Conservation (phyloP, 2,329 filamentous ascomycete genomes). For the Atkinsonella texensis region DNA sequence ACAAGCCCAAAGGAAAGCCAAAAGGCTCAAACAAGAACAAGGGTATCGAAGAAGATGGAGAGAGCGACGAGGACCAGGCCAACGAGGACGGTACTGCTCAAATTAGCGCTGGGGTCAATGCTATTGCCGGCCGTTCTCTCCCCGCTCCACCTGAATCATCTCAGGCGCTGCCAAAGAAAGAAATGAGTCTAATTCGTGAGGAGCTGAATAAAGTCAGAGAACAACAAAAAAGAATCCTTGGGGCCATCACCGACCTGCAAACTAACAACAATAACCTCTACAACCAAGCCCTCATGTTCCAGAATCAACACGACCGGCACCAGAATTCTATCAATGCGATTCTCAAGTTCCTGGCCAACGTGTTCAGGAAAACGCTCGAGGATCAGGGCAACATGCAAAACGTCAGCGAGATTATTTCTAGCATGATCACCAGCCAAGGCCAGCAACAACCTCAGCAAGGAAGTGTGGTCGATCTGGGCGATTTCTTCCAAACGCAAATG, state of each 20-base stretch:
- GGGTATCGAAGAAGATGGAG: conserved; percentile 1
- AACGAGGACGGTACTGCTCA: conserved; percentile 40
- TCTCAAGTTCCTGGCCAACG: conserved; percentile 88
- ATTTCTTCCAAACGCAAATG: conserved; percentile 39
- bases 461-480: conserved; percentile 49
- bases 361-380: conserved; percentile 88
- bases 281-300: conserved; percentile 77
- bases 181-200: conserved; percentile 63
- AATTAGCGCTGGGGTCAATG: conserved; percentile 11
- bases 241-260: conserved; percentile 67
- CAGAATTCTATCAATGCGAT: conserved; percentile 99
- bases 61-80: conserved; percentile 54
- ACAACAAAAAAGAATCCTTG: conserved; percentile 77
- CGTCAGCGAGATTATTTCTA: conserved; percentile 73
- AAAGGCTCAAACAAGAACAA: conserved; percentile 46
- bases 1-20: conserved; percentile 69
- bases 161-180: conserved; percentile 50
- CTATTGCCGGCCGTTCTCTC: conserved; percentile 19
- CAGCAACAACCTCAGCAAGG: conserved; percentile 35
- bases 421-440: conserved; percentile 51
- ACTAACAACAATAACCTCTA: conserved; percentile 82
- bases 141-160: conserved; percentile 30
- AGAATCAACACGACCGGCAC: conserved; percentile 87
- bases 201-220: conserved; percentile 74
- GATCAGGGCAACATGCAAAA: conserved; percentile 58